phyloP scores from a whole-genome alignment of 495 filamentous ascomycete genomes.

The Lichenothelia convexa region DNA sequence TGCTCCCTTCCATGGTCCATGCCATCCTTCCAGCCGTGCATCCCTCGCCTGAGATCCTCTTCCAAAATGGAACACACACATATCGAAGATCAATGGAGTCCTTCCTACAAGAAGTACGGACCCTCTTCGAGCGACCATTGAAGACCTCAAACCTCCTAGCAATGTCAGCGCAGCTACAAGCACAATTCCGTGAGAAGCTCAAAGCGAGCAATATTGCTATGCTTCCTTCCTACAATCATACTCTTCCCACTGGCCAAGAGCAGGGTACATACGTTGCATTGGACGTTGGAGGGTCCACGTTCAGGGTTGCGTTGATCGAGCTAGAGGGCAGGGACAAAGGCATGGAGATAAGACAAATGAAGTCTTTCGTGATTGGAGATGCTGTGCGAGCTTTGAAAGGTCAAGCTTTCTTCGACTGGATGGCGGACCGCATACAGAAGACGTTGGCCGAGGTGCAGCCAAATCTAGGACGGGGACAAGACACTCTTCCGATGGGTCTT shows the following conservation, averaged over 20 bases:
- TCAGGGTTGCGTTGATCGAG: slow-evolving; percentile 43
- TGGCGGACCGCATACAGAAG: slow-evolving; percentile 39
- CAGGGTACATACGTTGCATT: slow-evolving; percentile 41
- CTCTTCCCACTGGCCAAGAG: slow-evolving; percentile 40
- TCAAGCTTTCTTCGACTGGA: slow-evolving; percentile 48
- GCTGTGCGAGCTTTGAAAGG: slow-evolving; percentile 33
- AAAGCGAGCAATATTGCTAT: slow-evolving; percentile 38
- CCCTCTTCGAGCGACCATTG: slow-evolving; percentile 28
- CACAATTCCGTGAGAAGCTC: slow-evolving; percentile 36
- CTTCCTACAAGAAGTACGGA: slow-evolving; percentile 31
- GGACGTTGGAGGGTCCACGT: slow-evolving; percentile 50
- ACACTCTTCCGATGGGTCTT: slow-evolving; percentile 36
- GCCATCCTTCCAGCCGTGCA: slow-evolving; percentile 27
- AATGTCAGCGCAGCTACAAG: slow-evolving; percentile 40
- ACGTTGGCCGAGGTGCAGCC: slow-evolving; percentile 24
- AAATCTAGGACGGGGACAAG: slow-evolving; percentile 6
- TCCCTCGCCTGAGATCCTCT: slow-evolving; percentile 4
- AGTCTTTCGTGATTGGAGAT: slow-evolving; percentile 35
- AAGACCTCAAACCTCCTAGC: slow-evolving; percentile 23
- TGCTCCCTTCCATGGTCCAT: slow-evolving; percentile 33
- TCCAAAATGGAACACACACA: slow-evolving; percentile 19
- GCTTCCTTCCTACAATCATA: slow-evolving; percentile 48
- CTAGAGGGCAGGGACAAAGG: slow-evolving; percentile 29
- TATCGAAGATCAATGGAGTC: too few species aligned
- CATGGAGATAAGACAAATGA: slow-evolving; percentile 32